Percentiles rank a stretch among this genome's conserved stretches.
Conservation (phyloP, 176 grass and related monocot species). For the Triticum aestivum region IWGSC_CS_RefSeq_v2.1 NC_057804.1:614618711-614619210, state of each 20-base stretch:
- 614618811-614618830: constrained; percentile 35
- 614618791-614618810: not conserved
- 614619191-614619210: not conserved
- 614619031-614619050: constrained; percentile 43
- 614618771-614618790: constrained; percentile 31
- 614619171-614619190: constrained; percentile 1
- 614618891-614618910: constrained; percentile 33
- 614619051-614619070: constrained; percentile 21
- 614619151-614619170: not conserved
- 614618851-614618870: constrained; percentile 31
- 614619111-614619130: not conserved
- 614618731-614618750: constrained; percentile 52
- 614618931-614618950: constrained; percentile 46
- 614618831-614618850: constrained; percentile 36
- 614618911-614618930: constrained; percentile 37
- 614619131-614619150: not conserved
- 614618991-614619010: constrained; percentile 41
- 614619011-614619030: constrained; percentile 43
- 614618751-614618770: constrained; percentile 45
- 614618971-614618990: constrained; percentile 38
- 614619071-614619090: constrained; percentile 32
- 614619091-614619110: not conserved
- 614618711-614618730: constrained; percentile 34
- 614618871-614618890: constrained; percentile 40
- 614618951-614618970: constrained; percentile 38